Conservation (phyloP, 495 filamentous ascomycete species). For the Usnea hakonensis region DNA sequence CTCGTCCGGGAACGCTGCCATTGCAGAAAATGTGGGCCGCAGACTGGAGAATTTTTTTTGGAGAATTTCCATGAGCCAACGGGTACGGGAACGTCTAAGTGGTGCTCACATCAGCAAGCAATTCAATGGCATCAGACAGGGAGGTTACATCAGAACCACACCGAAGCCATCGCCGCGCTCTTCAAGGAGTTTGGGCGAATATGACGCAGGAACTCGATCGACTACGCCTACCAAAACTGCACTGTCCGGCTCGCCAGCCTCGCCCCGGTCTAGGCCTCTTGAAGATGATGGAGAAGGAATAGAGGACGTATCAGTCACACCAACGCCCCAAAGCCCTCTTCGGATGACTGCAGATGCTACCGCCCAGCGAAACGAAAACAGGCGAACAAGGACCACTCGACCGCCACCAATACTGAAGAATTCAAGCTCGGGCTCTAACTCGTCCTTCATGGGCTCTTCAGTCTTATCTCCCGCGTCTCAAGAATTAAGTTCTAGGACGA, state of each 20-base stretch:
- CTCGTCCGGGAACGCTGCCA: slow-evolving; percentile 31
- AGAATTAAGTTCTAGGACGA: neutral
- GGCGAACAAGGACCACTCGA: slow-evolving; percentile 7
- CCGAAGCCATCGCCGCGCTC: slow-evolving; percentile 24
- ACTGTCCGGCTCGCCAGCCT: slow-evolving; percentile 2
- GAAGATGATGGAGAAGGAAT: neutral
- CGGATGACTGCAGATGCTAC: neutral
- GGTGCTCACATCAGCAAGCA: slow-evolving; percentile 34
- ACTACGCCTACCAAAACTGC: neutral
- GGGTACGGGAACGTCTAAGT: slow-evolving; percentile 26
- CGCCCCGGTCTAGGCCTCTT: neutral
- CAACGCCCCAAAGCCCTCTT: slow-evolving; percentile 15
- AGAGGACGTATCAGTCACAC: slow-evolving; percentile 10
- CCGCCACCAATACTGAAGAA: slow-evolving; percentile 25
- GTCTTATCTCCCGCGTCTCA: neutral
- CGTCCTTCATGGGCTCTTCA: neutral
- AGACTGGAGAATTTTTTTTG: slow-evolving; percentile 49
- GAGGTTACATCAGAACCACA: slow-evolving; percentile 24
- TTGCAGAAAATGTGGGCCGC: slow-evolving; percentile 35
- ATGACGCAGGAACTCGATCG: slow-evolving; percentile 6
- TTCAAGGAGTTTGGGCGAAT: slow-evolving; percentile 11
- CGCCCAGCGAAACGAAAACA: slow-evolving; percentile 2
- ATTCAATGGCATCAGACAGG: slow-evolving; percentile 38
- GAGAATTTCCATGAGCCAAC: slow-evolving; percentile 41
- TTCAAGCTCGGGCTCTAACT: slow-evolving; percentile 7